A percentile compares a stretch with the other conserved stretches of the same genome.
Conservation (phyloP, 345 rosid species). For the Salix arbutifolia region DNA sequence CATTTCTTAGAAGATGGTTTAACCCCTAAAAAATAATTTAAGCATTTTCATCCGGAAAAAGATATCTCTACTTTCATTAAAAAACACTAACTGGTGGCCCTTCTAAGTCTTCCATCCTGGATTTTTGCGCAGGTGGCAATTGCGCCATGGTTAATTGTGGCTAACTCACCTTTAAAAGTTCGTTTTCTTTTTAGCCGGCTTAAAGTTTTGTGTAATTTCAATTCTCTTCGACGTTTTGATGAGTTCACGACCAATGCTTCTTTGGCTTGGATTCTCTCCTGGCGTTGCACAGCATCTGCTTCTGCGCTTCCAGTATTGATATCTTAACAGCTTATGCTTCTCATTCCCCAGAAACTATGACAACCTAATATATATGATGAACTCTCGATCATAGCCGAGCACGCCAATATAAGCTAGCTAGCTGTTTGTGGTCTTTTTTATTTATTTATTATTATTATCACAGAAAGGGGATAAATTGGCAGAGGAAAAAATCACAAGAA, state of each 20-base stretch:
- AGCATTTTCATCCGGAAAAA: no score
- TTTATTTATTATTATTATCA: background rate
- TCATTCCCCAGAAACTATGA: background rate
- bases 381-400: slow-evolving; percentile 1
- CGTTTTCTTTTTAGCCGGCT: no score
- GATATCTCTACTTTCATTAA: no score
- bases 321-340: background rate
- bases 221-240: background rate
- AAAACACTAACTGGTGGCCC: no score
- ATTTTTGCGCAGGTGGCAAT: no score
- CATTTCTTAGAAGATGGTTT: no score
- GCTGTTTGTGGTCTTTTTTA: background rate
- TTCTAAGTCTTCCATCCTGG: no score
- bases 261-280: background rate
- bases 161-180: no score
- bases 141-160: no score
- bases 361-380: slow-evolving; percentile 4
- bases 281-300: background rate
- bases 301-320: background rate
- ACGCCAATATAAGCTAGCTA: background rate
- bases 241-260: background rate
- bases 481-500: background rate
- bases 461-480: background rate
- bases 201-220: background rate
- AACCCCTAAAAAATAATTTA: no score